Conservation (phyloP, 371 early-diverging fungal species). For the Syncephalastrum racemosum region DNA sequence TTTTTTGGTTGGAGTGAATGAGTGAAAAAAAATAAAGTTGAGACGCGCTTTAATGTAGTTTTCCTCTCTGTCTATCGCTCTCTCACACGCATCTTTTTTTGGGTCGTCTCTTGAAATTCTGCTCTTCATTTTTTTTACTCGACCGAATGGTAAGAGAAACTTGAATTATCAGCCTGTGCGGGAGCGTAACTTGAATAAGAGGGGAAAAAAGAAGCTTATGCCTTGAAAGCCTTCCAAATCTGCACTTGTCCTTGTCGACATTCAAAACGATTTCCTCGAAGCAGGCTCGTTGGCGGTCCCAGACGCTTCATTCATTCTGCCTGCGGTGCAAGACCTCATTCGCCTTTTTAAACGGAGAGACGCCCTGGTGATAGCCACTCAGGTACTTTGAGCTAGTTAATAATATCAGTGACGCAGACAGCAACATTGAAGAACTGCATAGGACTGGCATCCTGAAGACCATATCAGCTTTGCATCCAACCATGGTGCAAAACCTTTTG, state of each 20-base stretch:
- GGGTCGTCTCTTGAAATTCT: too few relatives aligned
- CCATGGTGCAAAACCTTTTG: slow-evolving; percentile 31
- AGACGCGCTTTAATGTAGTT: not conserved
- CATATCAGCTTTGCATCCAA: slow-evolving; percentile 47
- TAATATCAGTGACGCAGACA: not conserved
- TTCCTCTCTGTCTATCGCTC: slow-evolving; percentile 9
- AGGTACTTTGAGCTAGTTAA: slow-evolving; percentile 19
- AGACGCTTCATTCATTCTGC: slow-evolving; percentile 27
- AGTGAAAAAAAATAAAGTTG: slow-evolving; percentile 3
- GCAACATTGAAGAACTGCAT: not conserved
- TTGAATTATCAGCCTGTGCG: too few relatives aligned
- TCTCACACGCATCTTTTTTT: slow-evolving; percentile 3
- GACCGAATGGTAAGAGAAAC: too few relatives aligned
- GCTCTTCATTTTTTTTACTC: too few relatives aligned
- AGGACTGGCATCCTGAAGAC: slow-evolving; percentile 49
- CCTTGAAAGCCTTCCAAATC: slow-evolving; percentile 7
- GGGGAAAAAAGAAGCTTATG: not conserved
- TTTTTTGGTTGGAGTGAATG: too few relatives aligned
- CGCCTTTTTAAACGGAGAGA: slow-evolving; percentile 17
- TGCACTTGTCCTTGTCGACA: slow-evolving; percentile 44
- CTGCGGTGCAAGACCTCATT: slow-evolving; percentile 29
- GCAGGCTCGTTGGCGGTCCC: slow-evolving; percentile 37
- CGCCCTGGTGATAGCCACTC: slow-evolving; percentile 33
- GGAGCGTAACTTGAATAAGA: not conserved
- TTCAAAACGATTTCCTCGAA: slow-evolving; percentile 49